Percentiles rank a stretch among this genome's conserved stretches.
Conservation (phyloP, 2,329 filamentous ascomycete genomes). For the Alternaria postmessia region DNA sequence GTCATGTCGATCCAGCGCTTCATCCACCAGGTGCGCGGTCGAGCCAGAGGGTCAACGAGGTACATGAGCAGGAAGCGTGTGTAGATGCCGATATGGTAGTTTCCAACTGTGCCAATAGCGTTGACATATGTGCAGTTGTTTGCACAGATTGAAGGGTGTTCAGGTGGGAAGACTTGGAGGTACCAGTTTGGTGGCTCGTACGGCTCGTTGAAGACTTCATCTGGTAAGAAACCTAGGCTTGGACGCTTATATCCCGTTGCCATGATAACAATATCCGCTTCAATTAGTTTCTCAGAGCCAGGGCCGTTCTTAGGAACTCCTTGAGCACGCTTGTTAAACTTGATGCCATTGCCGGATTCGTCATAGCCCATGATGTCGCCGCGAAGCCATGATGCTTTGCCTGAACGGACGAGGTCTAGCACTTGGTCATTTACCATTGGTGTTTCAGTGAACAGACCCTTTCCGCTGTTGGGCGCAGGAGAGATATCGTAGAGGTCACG, state of each 20-base stretch:
- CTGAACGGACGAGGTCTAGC: constrained; percentile 75
- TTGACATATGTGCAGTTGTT: constrained; percentile 87
- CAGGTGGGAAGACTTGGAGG: constrained; percentile 82
- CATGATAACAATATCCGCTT: constrained; percentile 81
- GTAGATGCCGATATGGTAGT: constrained; percentile 91
- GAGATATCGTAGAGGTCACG: constrained; percentile 78
- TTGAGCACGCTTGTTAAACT: constrained; percentile 74
- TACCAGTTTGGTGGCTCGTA: constrained; percentile 89
- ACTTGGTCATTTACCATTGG: constrained; percentile 89
- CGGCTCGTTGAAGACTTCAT: constrained; percentile 74
- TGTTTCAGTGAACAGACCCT: constrained; percentile 82
- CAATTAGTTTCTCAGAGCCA: constrained; percentile 70
- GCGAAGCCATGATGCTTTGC: constrained; percentile 79
- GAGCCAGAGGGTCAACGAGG: constrained; percentile 77
- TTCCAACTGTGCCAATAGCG: constrained; percentile 82
- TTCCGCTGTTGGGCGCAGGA: constrained; percentile 61
- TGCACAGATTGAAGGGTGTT: constrained; percentile 75
- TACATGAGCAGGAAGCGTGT: constrained; percentile 88
- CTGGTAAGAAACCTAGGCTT: constrained; percentile 74
- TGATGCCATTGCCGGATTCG: constrained; percentile 69
- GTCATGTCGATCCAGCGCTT: constrained; percentile 88
- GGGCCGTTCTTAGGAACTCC: constrained; percentile 80
- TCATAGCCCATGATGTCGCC: constrained; percentile 77
- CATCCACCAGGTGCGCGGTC: constrained; percentile 78
- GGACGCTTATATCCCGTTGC: constrained; percentile 84